Percentiles rank a stretch among this genome's conserved stretches.
phyloP scores from a whole-genome alignment of 2,329 filamentous ascomycete genomes.

The Hymenoscyphus albidus region DNA sequence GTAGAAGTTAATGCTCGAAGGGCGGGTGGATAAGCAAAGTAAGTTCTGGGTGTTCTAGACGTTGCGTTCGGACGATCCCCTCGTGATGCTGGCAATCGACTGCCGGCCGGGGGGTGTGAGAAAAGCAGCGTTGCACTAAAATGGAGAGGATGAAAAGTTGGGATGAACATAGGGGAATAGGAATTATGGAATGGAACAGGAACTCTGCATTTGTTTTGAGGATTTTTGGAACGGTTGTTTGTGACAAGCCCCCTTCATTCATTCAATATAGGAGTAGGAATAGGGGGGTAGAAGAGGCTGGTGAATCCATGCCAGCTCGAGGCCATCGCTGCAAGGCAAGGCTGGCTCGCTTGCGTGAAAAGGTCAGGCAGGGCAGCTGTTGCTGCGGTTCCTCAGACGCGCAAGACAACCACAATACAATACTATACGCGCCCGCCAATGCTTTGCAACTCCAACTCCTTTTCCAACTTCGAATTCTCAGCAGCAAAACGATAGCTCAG shows the following conservation, averaged over 20 bases:
- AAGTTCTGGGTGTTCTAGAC: not conserved
- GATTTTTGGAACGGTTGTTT: no score
- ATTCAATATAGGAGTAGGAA: no score
- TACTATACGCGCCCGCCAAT: constrained; percentile 16
- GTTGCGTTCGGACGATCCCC: constrained; percentile 1
- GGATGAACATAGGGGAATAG: not conserved
- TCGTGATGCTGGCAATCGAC: not conserved
- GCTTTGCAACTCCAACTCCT: constrained; percentile 17
- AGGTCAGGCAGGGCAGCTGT: not conserved
- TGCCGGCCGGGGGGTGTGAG: not conserved
- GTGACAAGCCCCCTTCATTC: no score
- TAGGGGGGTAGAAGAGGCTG: no score
- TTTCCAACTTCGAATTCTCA: constrained; percentile 11
- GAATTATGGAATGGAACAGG: not conserved
- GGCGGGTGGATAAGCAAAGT: not conserved
- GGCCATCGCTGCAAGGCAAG: not conserved
- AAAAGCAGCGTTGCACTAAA: not conserved
- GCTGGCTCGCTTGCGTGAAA: constrained; percentile 4
- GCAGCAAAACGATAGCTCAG: constrained; percentile 15
- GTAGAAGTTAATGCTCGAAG: not conserved
- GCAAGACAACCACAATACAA: not conserved
- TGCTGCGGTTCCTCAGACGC: not conserved
- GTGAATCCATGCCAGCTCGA: not conserved
- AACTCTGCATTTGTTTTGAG: not conserved
- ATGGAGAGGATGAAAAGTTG: not conserved